Evolutionary conservation across 345 rosid genomes (phyloP).

Genomic region (Camelina neglecta): DNA sequence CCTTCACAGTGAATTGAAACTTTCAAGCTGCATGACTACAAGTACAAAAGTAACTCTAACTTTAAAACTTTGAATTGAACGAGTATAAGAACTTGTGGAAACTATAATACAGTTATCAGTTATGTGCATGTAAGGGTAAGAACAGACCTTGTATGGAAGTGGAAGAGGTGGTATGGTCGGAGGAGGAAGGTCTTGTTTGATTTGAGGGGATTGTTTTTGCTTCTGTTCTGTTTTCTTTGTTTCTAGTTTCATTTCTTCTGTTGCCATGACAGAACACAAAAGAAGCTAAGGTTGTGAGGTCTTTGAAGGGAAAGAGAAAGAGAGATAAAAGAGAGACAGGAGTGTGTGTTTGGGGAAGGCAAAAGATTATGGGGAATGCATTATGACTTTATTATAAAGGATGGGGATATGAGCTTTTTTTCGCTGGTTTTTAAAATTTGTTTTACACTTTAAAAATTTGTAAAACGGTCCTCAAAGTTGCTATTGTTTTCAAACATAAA

Average conservation of each 20-base stretch:
- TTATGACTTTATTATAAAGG: constrained; percentile 37
- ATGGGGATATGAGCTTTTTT: neutral
- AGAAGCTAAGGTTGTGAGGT: constrained; percentile 10
- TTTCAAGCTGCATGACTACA: constrained; percentile 62
- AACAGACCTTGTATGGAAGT: constrained; percentile 67
- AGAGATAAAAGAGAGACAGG: constrained; percentile 5
- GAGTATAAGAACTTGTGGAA: neutral
- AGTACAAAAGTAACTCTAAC: constrained; percentile 3
- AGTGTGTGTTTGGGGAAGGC: constrained; percentile 33
- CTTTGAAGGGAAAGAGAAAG: constrained; percentile 19
- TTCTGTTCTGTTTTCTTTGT: constrained; percentile 43
- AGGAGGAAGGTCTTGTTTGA: constrained; percentile 38
- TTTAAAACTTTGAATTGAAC: neutral
- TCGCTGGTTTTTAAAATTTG: too few species aligned
- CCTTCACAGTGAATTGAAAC: constrained; percentile 90
- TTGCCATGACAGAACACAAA: constrained; percentile 49
- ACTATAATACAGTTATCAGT: neutral
- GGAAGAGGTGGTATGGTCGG: constrained; percentile 9
- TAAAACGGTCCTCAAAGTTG: too few species aligned
- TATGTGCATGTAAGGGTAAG: neutral
- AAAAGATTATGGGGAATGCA: constrained; percentile 35
- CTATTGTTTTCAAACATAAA: too few species aligned
- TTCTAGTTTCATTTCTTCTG: constrained; percentile 49
- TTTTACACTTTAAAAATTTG: too few species aligned
- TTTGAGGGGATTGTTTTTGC: constrained; percentile 21